Percentiles rank a stretch among this genome's conserved stretches.
These are phyloP conservation scores for Candida tetrigidarum DNA, from an alignment of 1,139 yeast species.

Conservation along the genomic window DNA sequence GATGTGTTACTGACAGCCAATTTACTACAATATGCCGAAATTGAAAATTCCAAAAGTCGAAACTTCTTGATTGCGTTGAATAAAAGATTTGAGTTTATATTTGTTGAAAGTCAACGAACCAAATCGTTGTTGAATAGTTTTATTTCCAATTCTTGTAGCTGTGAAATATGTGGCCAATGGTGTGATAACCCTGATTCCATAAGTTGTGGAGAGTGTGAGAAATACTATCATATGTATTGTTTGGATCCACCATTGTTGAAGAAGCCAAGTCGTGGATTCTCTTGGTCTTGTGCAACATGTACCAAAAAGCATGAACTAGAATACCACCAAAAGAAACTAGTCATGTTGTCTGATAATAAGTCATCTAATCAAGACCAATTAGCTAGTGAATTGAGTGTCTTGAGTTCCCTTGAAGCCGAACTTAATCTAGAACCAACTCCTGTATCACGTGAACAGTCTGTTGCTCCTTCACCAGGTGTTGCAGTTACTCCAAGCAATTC, in stretches of 20 bases:
- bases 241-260: constrained; percentile 81
- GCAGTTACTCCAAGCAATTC: no score
- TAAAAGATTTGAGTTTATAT: constrained; percentile 73
- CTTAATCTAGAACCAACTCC: constrained; percentile 6
- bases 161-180: constrained; percentile 85
- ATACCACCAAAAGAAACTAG: constrained; percentile 32
- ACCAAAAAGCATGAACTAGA: constrained; percentile 46
- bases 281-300: constrained; percentile 92
- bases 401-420: constrained; percentile 22
- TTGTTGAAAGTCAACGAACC: constrained; percentile 73
- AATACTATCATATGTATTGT: constrained; percentile 79
- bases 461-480: no score
- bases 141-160: constrained; percentile 53
- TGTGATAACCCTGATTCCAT: constrained; percentile 72
- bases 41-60: constrained; percentile 56
- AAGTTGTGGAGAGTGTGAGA: constrained; percentile 78
- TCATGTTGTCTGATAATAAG: constrained; percentile 51
- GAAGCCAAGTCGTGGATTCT: constrained; percentile 87
- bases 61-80: constrained; percentile 65
- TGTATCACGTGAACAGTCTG: constrained; percentile 8
- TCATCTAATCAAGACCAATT: constrained; percentile 43
- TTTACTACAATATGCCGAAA: constrained; percentile 55
- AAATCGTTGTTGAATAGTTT: constrained; percentile 68
- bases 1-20: constrained; percentile 56
- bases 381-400: constrained; percentile 26